Evolutionary conservation across 73 alveolate genomes (phyloP).

Genomic region (Uronychia binucleata): DNA sequence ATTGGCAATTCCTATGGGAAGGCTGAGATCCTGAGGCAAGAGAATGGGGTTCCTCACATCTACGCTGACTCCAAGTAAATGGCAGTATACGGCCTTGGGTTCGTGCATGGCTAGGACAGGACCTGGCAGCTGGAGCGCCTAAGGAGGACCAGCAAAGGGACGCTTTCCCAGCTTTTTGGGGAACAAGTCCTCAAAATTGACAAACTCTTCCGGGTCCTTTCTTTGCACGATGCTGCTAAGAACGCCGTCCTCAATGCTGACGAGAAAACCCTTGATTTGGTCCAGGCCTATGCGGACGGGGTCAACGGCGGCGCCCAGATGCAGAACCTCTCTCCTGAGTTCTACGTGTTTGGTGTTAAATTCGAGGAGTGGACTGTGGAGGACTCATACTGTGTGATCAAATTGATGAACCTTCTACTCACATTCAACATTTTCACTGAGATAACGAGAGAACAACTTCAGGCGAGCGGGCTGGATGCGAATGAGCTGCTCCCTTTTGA

Average conservation of each 20-base stretch:
- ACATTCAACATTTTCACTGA: constrained; percentile 50
- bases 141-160: constrained; percentile 75
- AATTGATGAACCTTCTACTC: constrained; percentile 38
- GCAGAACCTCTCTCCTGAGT: constrained; percentile 82
- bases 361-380: constrained; percentile 78
- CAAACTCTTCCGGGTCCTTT: constrained; percentile 81
- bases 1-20: no score
- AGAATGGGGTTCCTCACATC: constrained; percentile 83
- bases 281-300: constrained; percentile 83
- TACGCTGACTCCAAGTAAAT: constrained; percentile 72
- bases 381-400: constrained; percentile 74
- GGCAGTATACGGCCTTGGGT: constrained; percentile 80
- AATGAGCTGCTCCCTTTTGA: constrained; percentile 36
- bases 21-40: constrained; percentile 65
- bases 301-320: constrained; percentile 80
- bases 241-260: constrained; percentile 68
- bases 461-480: constrained; percentile 4
- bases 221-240: constrained; percentile 70
- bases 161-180: constrained; percentile 82
- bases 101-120: constrained; percentile 86
- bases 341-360: constrained; percentile 57
- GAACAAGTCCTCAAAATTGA: constrained; percentile 79
- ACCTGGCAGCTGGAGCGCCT: constrained; percentile 76
- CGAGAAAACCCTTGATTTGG: constrained; percentile 51
- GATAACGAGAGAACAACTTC: constrained; percentile 41